These are phyloP conservation scores for Rhizopogon rudus DNA, from an alignment of 768 basidiomycete genomes.

Conservation along the genomic window DNA sequence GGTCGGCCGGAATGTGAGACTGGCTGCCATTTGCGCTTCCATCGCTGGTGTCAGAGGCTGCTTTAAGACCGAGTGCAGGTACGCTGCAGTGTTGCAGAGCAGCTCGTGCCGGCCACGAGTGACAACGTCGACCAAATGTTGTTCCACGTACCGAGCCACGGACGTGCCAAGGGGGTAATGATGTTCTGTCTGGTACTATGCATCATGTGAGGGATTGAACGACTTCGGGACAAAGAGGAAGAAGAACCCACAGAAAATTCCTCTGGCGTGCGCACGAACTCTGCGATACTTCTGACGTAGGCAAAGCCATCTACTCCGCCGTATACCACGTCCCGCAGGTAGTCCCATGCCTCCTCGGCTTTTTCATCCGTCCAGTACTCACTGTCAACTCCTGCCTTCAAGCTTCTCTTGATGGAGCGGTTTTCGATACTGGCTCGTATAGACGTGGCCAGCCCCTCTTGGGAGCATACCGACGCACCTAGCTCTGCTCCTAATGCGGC, in stretches of 20 bases:
- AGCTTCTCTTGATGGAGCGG: conserved; percentile 14
- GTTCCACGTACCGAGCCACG: conserved; percentile 35
- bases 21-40: not conserved
- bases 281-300: conserved; percentile 72
- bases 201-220: not conserved
- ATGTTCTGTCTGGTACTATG: not conserved
- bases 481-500: conserved; percentile 35
- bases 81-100: not conserved
- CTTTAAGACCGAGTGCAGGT: not conserved
- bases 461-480: conserved; percentile 33
- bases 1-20: not conserved
- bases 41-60: not conserved
- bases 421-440: conserved; percentile 33
- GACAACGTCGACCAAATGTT: conserved; percentile 34
- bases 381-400: conserved; percentile 13
- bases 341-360: conserved; percentile 57
- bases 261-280: conserved; percentile 46
- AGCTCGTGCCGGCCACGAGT: conserved; percentile 34
- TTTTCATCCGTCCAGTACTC: conserved; percentile 46
- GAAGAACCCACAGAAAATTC: not conserved
- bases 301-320: conserved; percentile 75
- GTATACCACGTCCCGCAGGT: conserved; percentile 69
- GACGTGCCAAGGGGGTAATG: conserved; percentile 26
- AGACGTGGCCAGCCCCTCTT: conserved; percentile 27
- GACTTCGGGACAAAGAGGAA: too few relatives aligned